Conservation (phyloP, 441 rosid genomes). For the Isatis lusitanica region DNA sequence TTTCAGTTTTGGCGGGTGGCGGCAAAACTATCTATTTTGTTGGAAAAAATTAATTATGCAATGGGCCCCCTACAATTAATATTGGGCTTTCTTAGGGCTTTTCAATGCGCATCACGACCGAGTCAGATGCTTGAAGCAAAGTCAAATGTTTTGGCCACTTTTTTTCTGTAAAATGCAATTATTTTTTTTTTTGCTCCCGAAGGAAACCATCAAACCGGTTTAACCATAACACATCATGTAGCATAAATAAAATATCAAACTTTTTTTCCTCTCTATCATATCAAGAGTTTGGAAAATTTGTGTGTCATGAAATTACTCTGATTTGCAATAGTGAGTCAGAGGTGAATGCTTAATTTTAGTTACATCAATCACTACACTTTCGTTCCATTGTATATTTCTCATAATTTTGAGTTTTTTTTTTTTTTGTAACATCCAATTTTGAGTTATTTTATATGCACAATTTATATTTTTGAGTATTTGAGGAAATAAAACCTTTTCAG, state of each 20-base stretch:
- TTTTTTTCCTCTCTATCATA: not conserved
- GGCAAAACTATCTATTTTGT: slow-evolving; percentile 1
- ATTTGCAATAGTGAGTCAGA: not conserved
- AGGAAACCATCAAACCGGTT: not conserved
- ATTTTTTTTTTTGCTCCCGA: not conserved
- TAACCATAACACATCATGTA: not conserved
- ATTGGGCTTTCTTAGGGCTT: slow-evolving; percentile 6
- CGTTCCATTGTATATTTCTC: not conserved
- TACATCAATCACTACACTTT: not conserved
- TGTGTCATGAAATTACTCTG: not conserved
- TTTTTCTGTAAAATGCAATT: not conserved
- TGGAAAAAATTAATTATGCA: not conserved
- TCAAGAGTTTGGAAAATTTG: not conserved
- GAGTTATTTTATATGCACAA: not conserved
- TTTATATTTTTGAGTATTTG: not conserved
- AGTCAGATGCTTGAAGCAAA: not conserved
- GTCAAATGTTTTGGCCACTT: slow-evolving; percentile 1
- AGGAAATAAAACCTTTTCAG: not conserved
- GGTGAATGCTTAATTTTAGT: not conserved
- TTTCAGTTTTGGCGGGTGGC: slow-evolving; percentile 24
- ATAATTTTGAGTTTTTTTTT: not conserved
- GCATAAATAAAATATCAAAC: not conserved
- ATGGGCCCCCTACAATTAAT: not conserved
- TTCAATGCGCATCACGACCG: not conserved
- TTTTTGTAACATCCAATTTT: too few relatives aligned